Evolutionary conservation across 352 stramenopile genomes (phyloP).

Genomic region (Pythium phragmiticola): DNA sequence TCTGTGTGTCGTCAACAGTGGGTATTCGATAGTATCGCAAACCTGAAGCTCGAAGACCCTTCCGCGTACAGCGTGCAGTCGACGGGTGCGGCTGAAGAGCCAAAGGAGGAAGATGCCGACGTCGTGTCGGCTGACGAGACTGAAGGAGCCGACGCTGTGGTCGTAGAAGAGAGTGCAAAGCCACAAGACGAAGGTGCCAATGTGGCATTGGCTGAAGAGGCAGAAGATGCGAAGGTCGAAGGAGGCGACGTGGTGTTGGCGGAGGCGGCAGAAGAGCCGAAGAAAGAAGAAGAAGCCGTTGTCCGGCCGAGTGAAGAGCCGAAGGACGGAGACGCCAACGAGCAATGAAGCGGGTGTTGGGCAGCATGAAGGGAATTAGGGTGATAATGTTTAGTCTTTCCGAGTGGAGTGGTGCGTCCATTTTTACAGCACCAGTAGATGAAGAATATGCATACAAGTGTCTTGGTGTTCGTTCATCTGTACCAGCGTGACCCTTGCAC

Average conservation of each 20-base stretch:
- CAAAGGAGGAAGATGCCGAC: not conserved
- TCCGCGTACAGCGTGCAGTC: conserved; percentile 29
- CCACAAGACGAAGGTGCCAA: too few relatives aligned
- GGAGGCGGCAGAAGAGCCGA: not conserved
- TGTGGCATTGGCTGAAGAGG: too few relatives aligned
- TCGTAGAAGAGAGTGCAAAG: too few relatives aligned
- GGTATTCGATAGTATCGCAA: conserved; percentile 77
- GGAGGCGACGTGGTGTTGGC: too few relatives aligned
- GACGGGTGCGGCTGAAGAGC: not conserved
- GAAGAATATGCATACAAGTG: not conserved
- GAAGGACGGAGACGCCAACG: not conserved
- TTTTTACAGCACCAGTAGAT: not conserved
- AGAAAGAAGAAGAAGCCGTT: not conserved
- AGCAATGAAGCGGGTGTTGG: not conserved
- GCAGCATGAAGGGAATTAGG: not conserved
- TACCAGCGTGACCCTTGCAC: too few relatives aligned
- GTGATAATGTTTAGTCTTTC: not conserved
- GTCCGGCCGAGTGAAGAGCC: not conserved
- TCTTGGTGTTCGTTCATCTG: not conserved
- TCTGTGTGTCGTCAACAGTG: conserved; percentile 30
- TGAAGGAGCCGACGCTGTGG: too few relatives aligned
- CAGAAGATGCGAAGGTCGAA: too few relatives aligned
- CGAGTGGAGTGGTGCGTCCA: not conserved
- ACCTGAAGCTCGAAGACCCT: conserved; percentile 54
- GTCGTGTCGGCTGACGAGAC: too few relatives aligned